Evolutionary conservation across 345 rosid species (phyloP), one percentile per base, ranked within the genome.

Genomic region (Pugionium dolabratum): DNA sequence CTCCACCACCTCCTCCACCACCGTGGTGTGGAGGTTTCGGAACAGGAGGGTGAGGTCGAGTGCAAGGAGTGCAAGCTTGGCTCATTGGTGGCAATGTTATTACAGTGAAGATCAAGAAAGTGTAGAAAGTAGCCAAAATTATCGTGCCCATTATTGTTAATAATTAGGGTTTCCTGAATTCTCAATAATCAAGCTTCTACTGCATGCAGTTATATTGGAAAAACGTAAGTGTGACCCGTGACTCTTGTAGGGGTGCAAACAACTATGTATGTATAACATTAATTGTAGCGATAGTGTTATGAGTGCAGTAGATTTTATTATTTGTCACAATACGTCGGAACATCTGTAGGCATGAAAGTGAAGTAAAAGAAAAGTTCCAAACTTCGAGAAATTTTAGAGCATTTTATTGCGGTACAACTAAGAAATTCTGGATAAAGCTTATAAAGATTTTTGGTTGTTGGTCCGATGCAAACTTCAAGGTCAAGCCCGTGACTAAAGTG

Each of bases 21-120:
- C 89, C 85, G 10, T 82, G 87, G 4, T 70, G 76, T 2, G 89
- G 89, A 31, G 89, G 91, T 18, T 76, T 77, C 18, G 78, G 79
- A 51, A 83, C 79, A 11, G 53, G 73, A 7, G 80, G 82, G 18
- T 69, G 74, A 37, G 90, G 85, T 33, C 67, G 82, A 10, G 60
- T 66, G 54, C 95, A 85, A 70, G 85, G 78, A 46, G 6, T 72
- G 52, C 88, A 86, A 74, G 95, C 88, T 59, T 82, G 72, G 31
- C 60, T 60, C 51, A 71, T 75, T 7, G 86, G 86, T 6, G 85
- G 88, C 72, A 88, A 49, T 42, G 86, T 78, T 25, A 78, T 64
- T 26, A 80, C 69, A 81, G 80, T 64, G 68, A 75, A 70, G 64
- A 79, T 78, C 82, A 83, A 63, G 68, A 68, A 79, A 72, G 83